A percentile compares a stretch with the other conserved stretches of the same genome.
Conservation (phyloP, 2,329 filamentous ascomycete species). For the Penicillium brasilianum region DNA sequence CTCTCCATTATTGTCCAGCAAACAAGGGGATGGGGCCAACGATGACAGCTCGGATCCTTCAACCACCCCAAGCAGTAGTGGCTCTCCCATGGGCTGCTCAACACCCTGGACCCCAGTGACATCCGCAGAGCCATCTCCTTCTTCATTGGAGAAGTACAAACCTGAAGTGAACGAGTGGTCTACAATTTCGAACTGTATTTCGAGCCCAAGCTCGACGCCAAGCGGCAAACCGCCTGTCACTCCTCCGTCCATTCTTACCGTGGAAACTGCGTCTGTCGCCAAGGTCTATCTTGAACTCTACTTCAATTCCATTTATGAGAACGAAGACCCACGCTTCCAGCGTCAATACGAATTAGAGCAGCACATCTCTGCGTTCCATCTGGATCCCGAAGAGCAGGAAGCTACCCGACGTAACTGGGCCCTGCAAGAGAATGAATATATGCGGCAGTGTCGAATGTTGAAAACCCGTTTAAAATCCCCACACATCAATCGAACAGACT, state of each 20-base stretch:
- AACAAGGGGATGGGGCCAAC: conserved; percentile 36
- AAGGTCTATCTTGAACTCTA: conserved; percentile 87
- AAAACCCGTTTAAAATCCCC: conserved; percentile 62
- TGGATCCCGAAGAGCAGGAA: conserved; percentile 60
- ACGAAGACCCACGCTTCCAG: conserved; percentile 62
- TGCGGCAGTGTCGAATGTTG: conserved; percentile 73
- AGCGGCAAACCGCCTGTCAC: conserved; percentile 6
- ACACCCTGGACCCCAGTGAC: conserved; percentile 45
- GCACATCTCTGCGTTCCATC: conserved; percentile 64
- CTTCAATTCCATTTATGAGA: conserved; percentile 71
- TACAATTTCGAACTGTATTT: neutral
- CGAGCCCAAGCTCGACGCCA: neutral
- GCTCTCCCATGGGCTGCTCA: conserved; percentile 39
- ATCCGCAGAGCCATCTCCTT: conserved; percentile 38
- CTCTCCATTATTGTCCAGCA: conserved; percentile 23
- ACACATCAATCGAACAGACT: conserved; percentile 55
- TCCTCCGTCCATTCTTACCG: conserved; percentile 58
- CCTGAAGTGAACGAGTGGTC: neutral
- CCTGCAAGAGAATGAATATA: conserved; percentile 71
- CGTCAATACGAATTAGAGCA: conserved; percentile 67
- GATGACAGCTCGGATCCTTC: conserved; percentile 44
- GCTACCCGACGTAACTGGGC: conserved; percentile 64
- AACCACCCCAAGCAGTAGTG: conserved; percentile 34
- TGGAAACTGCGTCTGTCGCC: conserved; percentile 77
- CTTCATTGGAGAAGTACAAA: conserved; percentile 24